Conservation (phyloP, 495 filamentous ascomycete species). For the Aspergillus asperescens region DNA sequence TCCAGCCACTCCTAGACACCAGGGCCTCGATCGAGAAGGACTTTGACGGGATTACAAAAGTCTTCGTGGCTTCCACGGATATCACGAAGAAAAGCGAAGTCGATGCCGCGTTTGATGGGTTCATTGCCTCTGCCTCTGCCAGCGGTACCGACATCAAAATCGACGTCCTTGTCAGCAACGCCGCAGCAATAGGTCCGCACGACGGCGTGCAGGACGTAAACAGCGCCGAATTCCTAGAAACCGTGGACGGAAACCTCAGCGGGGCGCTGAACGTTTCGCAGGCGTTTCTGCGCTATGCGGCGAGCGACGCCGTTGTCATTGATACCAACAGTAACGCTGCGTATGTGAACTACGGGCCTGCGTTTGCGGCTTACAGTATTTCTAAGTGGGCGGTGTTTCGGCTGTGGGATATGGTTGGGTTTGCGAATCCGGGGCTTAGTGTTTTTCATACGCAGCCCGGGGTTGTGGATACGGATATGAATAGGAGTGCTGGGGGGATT, state of each 20-base stretch:
- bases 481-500: background rate
- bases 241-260: conserved; percentile 27
- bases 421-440: conserved; percentile 32
- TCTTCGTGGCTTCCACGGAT: conserved; percentile 32
- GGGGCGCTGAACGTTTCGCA: conserved; percentile 35
- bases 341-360: conserved; percentile 31
- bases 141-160: background rate
- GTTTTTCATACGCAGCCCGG: conserved; percentile 48
- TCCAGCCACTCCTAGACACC: conserved; percentile 23
- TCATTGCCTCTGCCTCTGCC: conserved; percentile 11
- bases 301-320: conserved; percentile 27
- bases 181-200: conserved; percentile 27
- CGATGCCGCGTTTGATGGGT: conserved; percentile 26
- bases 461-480: conserved; percentile 39
- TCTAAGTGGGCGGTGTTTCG: conserved; percentile 39
- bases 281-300: conserved; percentile 35
- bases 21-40: conserved; percentile 22
- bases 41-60: conserved; percentile 11
- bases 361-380: conserved; percentile 32
- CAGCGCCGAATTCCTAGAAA: background rate
- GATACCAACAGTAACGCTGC: conserved; percentile 25
- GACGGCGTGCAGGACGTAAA: conserved; percentile 18
- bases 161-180: conserved; percentile 19
- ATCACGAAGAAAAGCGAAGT: conserved; percentile 38
- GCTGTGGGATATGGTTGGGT: conserved; percentile 35